Evolutionary conservation across 2,329 filamentous ascomycete species (phyloP).

Genomic region (Ilyonectria mors-panacis): DNA sequence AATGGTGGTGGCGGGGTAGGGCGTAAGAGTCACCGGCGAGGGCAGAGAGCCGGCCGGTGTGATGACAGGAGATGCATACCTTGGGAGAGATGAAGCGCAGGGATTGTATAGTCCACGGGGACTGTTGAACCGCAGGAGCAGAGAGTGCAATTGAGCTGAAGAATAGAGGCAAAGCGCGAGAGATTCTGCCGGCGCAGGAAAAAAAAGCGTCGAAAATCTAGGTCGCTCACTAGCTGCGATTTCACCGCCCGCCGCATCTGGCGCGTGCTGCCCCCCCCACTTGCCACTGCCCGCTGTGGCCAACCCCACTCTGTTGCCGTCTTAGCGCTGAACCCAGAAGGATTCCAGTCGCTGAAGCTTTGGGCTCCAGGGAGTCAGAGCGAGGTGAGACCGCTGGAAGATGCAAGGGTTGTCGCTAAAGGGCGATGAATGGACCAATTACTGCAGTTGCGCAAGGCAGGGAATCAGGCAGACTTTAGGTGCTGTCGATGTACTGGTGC

Average conservation of each 20-base stretch:
- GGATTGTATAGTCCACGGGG: not conserved
- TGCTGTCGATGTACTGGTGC: not conserved
- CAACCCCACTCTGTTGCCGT: conserved; percentile 21
- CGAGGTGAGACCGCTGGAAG: not conserved
- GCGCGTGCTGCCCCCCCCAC: conserved; percentile 28
- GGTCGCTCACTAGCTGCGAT: conserved; percentile 45
- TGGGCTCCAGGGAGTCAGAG: conserved; percentile 4
- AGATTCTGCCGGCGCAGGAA: conserved; percentile 47
- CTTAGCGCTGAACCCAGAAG: conserved; percentile 18
- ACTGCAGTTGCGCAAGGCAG: not conserved
- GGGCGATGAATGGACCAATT: not conserved
- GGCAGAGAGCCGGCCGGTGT: conserved; percentile 23
- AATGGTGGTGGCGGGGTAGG: conserved; percentile 49
- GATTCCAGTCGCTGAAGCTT: conserved; percentile 3
- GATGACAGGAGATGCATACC: conserved; percentile 30
- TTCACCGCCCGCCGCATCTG: conserved; percentile 49
- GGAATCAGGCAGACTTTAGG: not conserved
- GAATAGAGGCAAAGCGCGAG: conserved; percentile 35
- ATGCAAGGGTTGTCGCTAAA: not conserved
- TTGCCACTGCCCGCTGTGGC: conserved; percentile 9
- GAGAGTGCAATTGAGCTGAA: conserved; percentile 32
- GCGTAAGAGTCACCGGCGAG: conserved; percentile 46
- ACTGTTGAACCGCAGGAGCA: conserved; percentile 1
- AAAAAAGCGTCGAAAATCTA: conserved; percentile 43
- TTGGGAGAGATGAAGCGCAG: conserved; percentile 11